These are phyloP conservation scores for Penicillium decumbens DNA, from an alignment of 2,329 filamentous ascomycete species.

Conservation along the genomic window DNA sequence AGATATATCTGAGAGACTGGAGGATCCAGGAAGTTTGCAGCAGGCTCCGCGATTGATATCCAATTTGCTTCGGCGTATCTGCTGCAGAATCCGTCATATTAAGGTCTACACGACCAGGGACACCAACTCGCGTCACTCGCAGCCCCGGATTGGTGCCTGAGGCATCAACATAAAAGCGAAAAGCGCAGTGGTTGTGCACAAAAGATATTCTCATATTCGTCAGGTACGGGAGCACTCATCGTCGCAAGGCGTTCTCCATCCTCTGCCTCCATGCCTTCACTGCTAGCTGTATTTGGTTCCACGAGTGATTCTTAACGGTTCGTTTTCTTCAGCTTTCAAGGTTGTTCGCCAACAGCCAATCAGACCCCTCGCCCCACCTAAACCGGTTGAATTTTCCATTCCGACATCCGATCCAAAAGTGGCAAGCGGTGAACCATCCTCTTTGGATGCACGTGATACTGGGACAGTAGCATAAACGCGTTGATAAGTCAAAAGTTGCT, in stretches of 20 bases:
- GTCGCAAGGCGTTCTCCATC: neutral
- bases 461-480: constrained; percentile 7
- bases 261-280: neutral
- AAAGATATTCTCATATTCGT: neutral
- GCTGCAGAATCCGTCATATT: neutral
- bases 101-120: neutral
- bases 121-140: constrained; percentile 12
- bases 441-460: constrained; percentile 10
- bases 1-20: neutral
- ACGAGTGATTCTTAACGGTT: neutral
- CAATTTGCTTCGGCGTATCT: neutral
- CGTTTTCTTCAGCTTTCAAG: neutral
- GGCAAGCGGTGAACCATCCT: constrained; percentile 11
- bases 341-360: constrained; percentile 3
- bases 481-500: neutral
- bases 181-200: neutral
- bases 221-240: constrained; percentile 1
- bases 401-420: neutral
- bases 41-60: neutral
- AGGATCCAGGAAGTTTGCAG: neutral
- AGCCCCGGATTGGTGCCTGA: constrained; percentile 16
- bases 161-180: constrained; percentile 6
- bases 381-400: constrained; percentile 2
- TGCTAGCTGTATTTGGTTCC: neutral
- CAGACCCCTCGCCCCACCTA: neutral